A percentile compares a stretch with the other conserved stretches of the same genome.
Evolutionary conservation across 176 grass and related monocot genomes (phyloP).

Genomic region (Metroxylon sagu): DNA sequence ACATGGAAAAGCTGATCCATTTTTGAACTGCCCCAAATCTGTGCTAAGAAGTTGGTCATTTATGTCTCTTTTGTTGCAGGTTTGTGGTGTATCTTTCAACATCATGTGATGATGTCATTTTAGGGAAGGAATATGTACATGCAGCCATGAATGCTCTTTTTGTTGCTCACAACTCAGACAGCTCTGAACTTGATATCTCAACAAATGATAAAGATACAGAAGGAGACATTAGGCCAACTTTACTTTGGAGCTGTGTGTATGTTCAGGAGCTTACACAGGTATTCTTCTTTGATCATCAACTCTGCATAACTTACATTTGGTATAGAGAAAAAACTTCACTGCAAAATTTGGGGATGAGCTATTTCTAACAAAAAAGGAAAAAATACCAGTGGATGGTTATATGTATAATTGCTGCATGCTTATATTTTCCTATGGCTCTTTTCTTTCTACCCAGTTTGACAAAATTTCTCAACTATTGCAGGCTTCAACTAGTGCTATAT

Average conservation of each 20-base stretch:
- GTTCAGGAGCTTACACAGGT: conserved; percentile 71
- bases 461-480: conserved; percentile 26
- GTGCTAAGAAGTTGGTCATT: conserved; percentile 9
- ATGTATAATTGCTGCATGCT: too few species aligned
- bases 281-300: conserved; percentile 25
- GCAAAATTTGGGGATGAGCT: too few species aligned
- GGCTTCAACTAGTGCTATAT: conserved; percentile 47
- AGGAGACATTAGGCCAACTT: conserved; percentile 40
- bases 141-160: conserved; percentile 74
- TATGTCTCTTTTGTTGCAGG: conserved; percentile 33
- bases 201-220: conserved; percentile 19
- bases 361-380: too few species aligned
- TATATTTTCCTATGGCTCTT: not conserved
- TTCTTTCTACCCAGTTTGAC: not conserved
- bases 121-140: conserved; percentile 51
- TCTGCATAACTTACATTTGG: not conserved
- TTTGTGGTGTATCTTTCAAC: conserved; percentile 79
- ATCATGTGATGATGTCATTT: conserved; percentile 48
- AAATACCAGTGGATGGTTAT: too few species aligned
- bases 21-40: not conserved
- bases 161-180: conserved; percentile 27
- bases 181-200: conserved; percentile 21
- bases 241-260: conserved; percentile 69
- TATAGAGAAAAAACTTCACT: too few species aligned
- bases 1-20: too few species aligned